Percentiles rank a stretch among this genome's conserved stretches.
These are phyloP conservation scores for Aspergillus steynii DNA, from an alignment of 495 filamentous ascomycete genomes.

Conservation along the genomic window DNA sequence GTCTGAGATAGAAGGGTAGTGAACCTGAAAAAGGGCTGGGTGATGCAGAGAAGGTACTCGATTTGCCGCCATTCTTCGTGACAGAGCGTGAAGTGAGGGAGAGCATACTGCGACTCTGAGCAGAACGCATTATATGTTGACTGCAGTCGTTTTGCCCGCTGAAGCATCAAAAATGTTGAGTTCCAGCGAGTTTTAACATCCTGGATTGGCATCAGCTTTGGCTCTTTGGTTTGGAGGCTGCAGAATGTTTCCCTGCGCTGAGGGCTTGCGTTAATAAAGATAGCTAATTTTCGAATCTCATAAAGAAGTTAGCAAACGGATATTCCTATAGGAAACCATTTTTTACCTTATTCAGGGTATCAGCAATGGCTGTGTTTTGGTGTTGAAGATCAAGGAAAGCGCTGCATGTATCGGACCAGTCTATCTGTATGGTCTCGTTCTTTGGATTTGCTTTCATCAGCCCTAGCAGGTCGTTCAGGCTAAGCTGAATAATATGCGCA, in stretches of 20 bases:
- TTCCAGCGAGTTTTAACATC: too few relatives aligned
- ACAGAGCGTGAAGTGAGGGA: slow-evolving; percentile 3
- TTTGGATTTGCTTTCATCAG: neutral
- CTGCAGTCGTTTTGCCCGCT: too few relatives aligned
- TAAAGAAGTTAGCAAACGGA: too few relatives aligned
- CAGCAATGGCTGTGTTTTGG: neutral
- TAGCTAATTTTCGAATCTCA: neutral
- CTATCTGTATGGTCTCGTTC: neutral
- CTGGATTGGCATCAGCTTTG: neutral
- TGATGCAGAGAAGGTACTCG: slow-evolving; percentile 19
- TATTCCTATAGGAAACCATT: too few relatives aligned
- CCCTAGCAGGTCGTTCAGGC: neutral
- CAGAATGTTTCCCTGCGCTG: neutral
- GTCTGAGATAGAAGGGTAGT: slow-evolving; percentile 11
- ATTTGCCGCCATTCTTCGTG: slow-evolving; percentile 20
- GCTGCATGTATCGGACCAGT: neutral
- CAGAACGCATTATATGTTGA: neutral
- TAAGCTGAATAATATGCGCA: neutral
- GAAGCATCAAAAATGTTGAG: too few relatives aligned
- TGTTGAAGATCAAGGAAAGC: neutral
- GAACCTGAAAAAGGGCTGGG: slow-evolving; percentile 16
- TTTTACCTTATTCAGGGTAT: too few relatives aligned
- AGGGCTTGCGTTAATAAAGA: neutral
- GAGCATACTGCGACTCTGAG: neutral
- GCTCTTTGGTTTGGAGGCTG: neutral